Evolutionary conservation across 2,329 filamentous ascomycete species (phyloP).

Genomic region (Colletotrichum sp.): DNA sequence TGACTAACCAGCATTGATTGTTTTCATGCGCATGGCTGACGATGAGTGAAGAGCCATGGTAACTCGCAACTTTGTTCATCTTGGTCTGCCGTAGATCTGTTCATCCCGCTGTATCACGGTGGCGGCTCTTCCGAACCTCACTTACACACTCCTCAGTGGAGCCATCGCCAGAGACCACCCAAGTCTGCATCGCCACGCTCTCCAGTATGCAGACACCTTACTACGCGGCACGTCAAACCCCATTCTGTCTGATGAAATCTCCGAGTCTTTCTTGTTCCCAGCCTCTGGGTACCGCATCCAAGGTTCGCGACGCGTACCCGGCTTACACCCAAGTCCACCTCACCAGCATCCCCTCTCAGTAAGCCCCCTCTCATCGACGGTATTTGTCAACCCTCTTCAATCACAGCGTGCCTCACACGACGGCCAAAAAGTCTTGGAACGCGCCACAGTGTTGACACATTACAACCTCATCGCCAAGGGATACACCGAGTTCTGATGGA

Average conservation of each 20-base stretch:
- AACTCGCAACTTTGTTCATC: not conserved
- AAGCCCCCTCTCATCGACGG: not conserved
- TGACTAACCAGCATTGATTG: not conserved
- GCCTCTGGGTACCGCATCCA: not conserved
- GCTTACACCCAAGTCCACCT: not conserved
- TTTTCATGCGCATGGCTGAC: not conserved
- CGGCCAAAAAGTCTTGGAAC: not conserved
- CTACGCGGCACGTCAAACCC: not conserved
- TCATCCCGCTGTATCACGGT: not conserved
- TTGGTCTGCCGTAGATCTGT: not conserved
- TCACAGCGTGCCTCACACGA: not conserved
- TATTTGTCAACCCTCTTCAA: not conserved
- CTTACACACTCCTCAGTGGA: not conserved
- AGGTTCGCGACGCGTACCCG: not conserved
- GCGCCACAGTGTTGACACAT: not conserved
- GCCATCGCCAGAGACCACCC: not conserved
- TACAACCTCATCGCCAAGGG: not conserved
- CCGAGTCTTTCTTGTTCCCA: not conserved
- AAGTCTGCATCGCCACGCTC: not conserved
- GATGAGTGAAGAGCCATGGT: not conserved
- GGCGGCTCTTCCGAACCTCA: not conserved
- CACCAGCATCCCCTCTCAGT: not conserved
- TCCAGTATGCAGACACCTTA: accelerated
- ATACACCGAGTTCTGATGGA: not conserved
- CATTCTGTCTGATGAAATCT: not conserved